A percentile compares a stretch with the other conserved stretches of the same genome.
Conservation (phyloP, 371 early-diverging fungal species). For the Mucor irregularis region DNA sequence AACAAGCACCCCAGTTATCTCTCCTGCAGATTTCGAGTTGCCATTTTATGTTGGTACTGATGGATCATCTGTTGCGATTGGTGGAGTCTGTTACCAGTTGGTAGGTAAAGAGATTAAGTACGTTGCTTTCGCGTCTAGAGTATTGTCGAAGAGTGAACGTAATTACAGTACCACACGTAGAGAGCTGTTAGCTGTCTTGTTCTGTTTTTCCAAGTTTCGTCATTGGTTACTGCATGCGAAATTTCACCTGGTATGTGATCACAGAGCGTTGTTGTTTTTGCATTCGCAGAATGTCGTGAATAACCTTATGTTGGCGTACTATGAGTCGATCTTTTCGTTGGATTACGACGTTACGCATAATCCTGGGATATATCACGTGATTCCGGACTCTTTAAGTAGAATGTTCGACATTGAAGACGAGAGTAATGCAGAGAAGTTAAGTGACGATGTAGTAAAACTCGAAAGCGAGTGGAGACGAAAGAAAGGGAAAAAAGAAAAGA, state of each 20-base stretch:
- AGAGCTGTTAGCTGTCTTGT: constrained; percentile 3
- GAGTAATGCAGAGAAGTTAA: too few species aligned
- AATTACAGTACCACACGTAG: neutral
- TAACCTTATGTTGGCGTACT: too few species aligned
- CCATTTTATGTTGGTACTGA: constrained; percentile 36
- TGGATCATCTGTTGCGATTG: constrained; percentile 6
- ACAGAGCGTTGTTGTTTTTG: too few species aligned
- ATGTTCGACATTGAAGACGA: too few species aligned
- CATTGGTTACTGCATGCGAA: neutral
- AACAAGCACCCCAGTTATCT: neutral
- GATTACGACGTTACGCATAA: too few species aligned
- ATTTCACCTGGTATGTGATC: neutral
- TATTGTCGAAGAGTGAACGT: constrained; percentile 3
- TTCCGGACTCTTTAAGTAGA: too few species aligned
- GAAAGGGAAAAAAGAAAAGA: too few species aligned
- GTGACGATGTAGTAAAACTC: too few species aligned
- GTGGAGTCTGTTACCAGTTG: neutral
- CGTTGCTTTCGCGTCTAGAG: neutral
- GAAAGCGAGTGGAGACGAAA: too few species aligned
- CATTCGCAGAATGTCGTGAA: too few species aligned
- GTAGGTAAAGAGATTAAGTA: neutral
- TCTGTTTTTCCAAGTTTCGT: neutral
- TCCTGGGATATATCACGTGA: too few species aligned
- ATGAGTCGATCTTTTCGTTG: too few species aligned
- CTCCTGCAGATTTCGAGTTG: constrained; percentile 16